Percentiles rank a stretch among this genome's conserved stretches.
These are phyloP conservation scores for Penicillium brevicompactum DNA, from an alignment of 2,329 filamentous ascomycete genomes.

Conservation along the genomic window DNA sequence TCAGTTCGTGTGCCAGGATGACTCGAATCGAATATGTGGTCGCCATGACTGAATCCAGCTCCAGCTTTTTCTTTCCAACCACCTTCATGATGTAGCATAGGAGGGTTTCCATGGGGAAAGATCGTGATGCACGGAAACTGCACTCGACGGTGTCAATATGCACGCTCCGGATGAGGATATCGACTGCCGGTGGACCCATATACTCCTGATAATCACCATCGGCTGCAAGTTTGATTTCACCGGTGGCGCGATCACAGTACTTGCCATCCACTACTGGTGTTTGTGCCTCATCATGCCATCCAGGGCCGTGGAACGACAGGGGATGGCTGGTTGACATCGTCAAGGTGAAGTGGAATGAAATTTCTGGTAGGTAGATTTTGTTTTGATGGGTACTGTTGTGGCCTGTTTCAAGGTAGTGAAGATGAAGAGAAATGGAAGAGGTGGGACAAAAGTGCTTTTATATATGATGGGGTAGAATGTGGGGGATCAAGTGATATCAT, in stretches of 20 bases:
- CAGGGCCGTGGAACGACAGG: not conserved
- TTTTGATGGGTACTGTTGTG: not conserved
- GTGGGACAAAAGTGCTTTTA: not conserved
- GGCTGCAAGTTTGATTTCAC: not conserved
- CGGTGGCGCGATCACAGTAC: not conserved
- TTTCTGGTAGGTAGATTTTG: not conserved
- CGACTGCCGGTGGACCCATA: not conserved
- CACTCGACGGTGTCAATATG: not conserved
- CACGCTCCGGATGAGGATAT: not conserved
- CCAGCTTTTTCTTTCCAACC: not conserved
- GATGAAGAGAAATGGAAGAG: not conserved
- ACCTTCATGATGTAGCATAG: not conserved
- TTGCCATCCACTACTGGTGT: not conserved
- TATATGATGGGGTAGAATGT: not conserved
- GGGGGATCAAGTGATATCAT: not conserved
- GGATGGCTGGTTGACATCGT: not conserved
- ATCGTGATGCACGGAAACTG: not conserved
- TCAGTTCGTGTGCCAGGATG: not conserved
- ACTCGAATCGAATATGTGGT: not conserved
- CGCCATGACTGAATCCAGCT: not conserved
- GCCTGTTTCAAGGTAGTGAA: not conserved
- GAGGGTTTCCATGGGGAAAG: not conserved
- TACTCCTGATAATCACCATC: not conserved
- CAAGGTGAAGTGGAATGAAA: not conserved
- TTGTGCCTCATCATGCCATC: not conserved